Percentiles rank a stretch among this genome's conserved stretches.
Evolutionary conservation across 768 basidiomycete species (phyloP).

Genomic region (Coprinopsis strossmayeri): DNA sequence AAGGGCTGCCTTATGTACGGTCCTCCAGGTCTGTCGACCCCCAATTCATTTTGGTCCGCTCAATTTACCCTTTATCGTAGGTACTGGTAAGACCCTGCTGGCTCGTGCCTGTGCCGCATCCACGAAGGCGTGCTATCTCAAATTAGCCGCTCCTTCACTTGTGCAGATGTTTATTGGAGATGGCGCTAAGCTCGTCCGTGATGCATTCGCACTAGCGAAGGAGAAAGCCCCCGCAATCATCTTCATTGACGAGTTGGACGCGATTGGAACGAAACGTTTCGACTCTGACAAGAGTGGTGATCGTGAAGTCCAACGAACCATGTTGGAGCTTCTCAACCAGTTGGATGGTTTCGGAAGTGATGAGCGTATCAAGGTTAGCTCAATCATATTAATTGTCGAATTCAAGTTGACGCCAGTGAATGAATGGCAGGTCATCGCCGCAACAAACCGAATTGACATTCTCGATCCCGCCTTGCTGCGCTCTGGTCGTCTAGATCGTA

Average conservation of each 20-base stretch:
- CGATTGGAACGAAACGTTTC: slow-evolving; percentile 98
- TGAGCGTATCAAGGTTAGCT: slow-evolving; percentile 85
- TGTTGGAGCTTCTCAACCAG: slow-evolving; percentile 98
- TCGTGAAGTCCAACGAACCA: slow-evolving; percentile 99
- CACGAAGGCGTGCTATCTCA: slow-evolving; percentile 96
- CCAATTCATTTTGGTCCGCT: slow-evolving; percentile 7
- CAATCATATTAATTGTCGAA: not conserved
- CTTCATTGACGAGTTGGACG: slow-evolving; percentile 97
- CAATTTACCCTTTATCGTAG: slow-evolving; percentile 19
- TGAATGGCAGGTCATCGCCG: slow-evolving; percentile 80
- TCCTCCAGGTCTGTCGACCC: slow-evolving; percentile 66
- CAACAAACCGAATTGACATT: slow-evolving; percentile 98
- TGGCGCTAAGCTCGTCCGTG: slow-evolving; percentile 96
- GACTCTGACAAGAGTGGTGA: slow-evolving; percentile 99
- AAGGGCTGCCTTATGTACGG: slow-evolving; percentile 99
- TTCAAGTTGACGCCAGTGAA: slow-evolving; percentile 6
- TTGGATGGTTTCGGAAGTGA: slow-evolving; percentile 97
- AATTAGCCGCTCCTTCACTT: slow-evolving; percentile 93
- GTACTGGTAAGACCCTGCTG: slow-evolving; percentile 96
- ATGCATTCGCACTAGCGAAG: slow-evolving; percentile 96
- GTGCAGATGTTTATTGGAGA: slow-evolving; percentile 99
- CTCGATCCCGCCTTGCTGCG: slow-evolving; percentile 97
- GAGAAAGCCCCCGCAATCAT: slow-evolving; percentile 99
- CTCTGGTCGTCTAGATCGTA: slow-evolving; percentile 94
- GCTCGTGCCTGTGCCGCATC: slow-evolving; percentile 98